Evolutionary conservation across 2,329 filamentous ascomycete species (phyloP).

Genomic region (Coccinonectria pachysandricola): DNA sequence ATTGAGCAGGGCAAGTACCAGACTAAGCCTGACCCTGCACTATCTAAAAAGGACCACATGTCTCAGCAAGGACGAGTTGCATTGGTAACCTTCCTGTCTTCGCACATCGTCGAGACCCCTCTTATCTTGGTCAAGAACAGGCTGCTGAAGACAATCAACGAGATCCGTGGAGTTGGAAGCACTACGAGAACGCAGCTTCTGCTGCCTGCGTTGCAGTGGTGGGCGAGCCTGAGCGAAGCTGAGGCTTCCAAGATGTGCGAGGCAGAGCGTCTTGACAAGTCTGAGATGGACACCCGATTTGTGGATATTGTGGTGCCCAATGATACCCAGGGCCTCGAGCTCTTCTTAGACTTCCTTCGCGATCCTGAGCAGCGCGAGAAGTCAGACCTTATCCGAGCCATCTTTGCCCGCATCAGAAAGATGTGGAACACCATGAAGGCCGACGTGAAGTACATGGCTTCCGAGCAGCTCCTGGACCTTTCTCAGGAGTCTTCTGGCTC

Average conservation of each 20-base stretch:
- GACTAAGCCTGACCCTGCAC: slow-evolving; percentile 20
- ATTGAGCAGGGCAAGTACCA: slow-evolving; percentile 32
- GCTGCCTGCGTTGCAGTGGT: slow-evolving; percentile 63
- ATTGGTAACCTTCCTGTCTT: slow-evolving; percentile 61
- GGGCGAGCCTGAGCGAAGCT: slow-evolving; percentile 46
- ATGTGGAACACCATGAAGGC: slow-evolving; percentile 66
- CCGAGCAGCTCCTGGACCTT: slow-evolving; percentile 52
- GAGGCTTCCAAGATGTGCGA: slow-evolving; percentile 36
- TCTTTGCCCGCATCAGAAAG: slow-evolving; percentile 58
- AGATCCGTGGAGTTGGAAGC: slow-evolving; percentile 59
- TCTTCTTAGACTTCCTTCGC: slow-evolving; percentile 38
- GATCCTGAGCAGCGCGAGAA: slow-evolving; percentile 28
- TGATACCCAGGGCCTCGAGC: slow-evolving; percentile 40
- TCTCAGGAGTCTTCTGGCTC: slow-evolving; percentile 34
- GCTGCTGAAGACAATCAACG: slow-evolving; percentile 62
- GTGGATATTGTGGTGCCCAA: slow-evolving; percentile 45
- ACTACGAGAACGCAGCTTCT: slow-evolving; percentile 63
- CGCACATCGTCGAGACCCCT: slow-evolving; percentile 61
- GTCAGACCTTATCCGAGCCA: slow-evolving; percentile 46
- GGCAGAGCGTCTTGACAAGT: slow-evolving; percentile 32
- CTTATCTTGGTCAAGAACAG: slow-evolving; percentile 57
- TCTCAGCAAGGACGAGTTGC: slow-evolving; percentile 52
- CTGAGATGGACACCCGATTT: slow-evolving; percentile 31
- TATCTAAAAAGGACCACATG: slow-evolving; percentile 44
- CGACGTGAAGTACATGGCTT: slow-evolving; percentile 47